These are phyloP conservation scores for Triticum timopheevii DNA, from an alignment of 176 grass and related monocot genomes.

Conservation along the genomic window DNA sequence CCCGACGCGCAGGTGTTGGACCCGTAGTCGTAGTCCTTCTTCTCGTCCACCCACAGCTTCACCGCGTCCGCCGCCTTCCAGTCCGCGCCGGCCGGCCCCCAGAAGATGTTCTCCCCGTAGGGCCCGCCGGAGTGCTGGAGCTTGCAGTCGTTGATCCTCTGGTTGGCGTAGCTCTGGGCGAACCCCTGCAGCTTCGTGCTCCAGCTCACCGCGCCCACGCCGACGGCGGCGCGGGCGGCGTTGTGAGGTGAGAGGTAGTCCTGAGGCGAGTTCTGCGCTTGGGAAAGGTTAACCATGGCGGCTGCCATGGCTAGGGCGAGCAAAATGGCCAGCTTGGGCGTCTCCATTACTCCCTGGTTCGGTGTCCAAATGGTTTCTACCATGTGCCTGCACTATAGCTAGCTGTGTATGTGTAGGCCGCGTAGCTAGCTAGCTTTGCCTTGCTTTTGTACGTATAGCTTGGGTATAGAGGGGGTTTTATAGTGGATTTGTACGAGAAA, in stretches of 20 bases:
- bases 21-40: conserved; percentile 31
- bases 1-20: conserved; percentile 20
- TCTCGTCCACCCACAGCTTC: conserved; percentile 26
- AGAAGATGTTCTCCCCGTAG: conserved; percentile 51
- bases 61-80: conserved; percentile 42
- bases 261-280: not conserved
- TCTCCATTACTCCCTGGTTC: not conserved
- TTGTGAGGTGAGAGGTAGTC: conserved; percentile 30
- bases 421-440: not conserved
- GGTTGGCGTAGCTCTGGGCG: conserved; percentile 26
- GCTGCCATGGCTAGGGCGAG: not conserved
- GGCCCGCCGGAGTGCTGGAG: conserved; percentile 31
- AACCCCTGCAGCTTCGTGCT: conserved; percentile 22
- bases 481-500: not conserved
- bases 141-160: conserved; percentile 29
- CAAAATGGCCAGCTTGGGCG: not conserved
- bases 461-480: not conserved
- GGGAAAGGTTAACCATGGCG: not conserved
- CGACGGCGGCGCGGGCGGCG: conserved; percentile 20
- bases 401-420: not conserved
- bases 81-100: not conserved
- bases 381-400: not conserved
- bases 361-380: not conserved
- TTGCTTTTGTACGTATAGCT: not conserved
- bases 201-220: conserved; percentile 32